A percentile compares a stretch with the other conserved stretches of the same genome.
phyloP scores from a whole-genome alignment of 2,329 filamentous ascomycete genomes.

The Rhynchosporium graminicola region DNA sequence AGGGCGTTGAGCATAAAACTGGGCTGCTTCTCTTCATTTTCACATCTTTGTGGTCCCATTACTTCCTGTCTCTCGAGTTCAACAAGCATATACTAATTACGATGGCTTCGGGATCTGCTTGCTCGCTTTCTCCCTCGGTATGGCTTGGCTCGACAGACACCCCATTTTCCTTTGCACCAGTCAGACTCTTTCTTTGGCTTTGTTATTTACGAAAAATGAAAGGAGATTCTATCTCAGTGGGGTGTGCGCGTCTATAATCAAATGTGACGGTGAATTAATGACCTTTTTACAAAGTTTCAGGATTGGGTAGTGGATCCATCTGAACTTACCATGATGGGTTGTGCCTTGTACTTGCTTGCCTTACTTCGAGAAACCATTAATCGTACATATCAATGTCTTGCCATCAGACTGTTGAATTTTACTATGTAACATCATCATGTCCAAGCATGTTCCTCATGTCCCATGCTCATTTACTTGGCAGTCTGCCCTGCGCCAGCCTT shows the following conservation, averaged over 20 bases:
- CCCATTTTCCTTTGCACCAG: constrained; percentile 31
- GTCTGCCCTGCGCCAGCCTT: no score
- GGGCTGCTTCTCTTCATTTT: constrained; percentile 25
- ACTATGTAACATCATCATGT: no score
- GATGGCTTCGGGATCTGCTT: constrained; percentile 37
- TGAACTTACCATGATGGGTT: no score
- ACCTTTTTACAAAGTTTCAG: no score
- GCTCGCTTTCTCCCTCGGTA: constrained; percentile 7
- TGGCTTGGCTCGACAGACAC: constrained; percentile 13
- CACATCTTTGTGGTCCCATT: constrained; percentile 20
- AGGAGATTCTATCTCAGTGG: constrained; percentile 33
- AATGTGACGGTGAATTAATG: neutral
- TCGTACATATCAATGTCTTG: no score
- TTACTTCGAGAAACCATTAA: no score
- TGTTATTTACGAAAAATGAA: constrained; percentile 34
- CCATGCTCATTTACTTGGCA: no score
- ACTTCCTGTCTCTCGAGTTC: constrained; percentile 29
- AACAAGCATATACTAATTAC: constrained; percentile 39
- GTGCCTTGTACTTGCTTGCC: no score
- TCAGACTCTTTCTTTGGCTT: constrained; percentile 27
- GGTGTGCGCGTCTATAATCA: neutral
- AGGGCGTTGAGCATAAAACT: constrained; percentile 31
- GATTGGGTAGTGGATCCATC: no score
- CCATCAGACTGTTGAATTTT: no score
- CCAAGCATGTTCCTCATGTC: no score